Evolutionary conservation across 2,329 filamentous ascomycete genomes (phyloP).

Genomic region (Orbilia quercus): DNA sequence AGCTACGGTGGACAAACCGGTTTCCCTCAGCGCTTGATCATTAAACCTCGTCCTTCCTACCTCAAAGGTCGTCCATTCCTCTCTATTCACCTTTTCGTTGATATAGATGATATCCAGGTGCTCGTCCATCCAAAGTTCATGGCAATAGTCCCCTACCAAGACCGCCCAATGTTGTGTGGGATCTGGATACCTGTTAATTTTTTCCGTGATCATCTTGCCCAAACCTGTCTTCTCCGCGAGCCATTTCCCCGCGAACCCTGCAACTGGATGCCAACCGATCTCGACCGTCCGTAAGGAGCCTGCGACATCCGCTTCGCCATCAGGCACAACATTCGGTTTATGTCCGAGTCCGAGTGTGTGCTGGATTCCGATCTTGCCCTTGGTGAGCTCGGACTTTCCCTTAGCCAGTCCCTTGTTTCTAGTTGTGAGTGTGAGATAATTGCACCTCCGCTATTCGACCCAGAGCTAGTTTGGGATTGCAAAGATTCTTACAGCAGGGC

Average conservation of each 20-base stretch:
- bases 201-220: slow-evolving; percentile 70
- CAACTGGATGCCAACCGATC: slow-evolving; percentile 72
- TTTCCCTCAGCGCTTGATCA: slow-evolving; percentile 68
- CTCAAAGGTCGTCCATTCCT: slow-evolving; percentile 68
- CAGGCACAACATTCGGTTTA: slow-evolving; percentile 65
- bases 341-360: slow-evolving; percentile 65
- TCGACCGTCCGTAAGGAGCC: slow-evolving; percentile 65
- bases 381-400: slow-evolving; percentile 62
- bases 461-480: neutral
- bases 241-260: slow-evolving; percentile 70
- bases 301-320: slow-evolving; percentile 63
- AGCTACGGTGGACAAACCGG: slow-evolving; percentile 63
- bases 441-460: too few species aligned
- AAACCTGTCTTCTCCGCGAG: slow-evolving; percentile 70
- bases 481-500: slow-evolving; percentile 9
- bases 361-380: slow-evolving; percentile 64
- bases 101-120: slow-evolving; percentile 70
- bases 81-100: slow-evolving; percentile 66
- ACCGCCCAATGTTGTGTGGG: slow-evolving; percentile 73
- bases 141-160: slow-evolving; percentile 69
- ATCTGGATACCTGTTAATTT: slow-evolving; percentile 69
- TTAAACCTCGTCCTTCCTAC: slow-evolving; percentile 70
- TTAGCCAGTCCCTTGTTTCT: slow-evolving; percentile 50
- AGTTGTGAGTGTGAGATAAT: slow-evolving; percentile 1
- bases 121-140: slow-evolving; percentile 73